Base-by-base conservation (phyloP, 1,139 yeast genomes). In the Blastobotrys ciferrii region DNA sequence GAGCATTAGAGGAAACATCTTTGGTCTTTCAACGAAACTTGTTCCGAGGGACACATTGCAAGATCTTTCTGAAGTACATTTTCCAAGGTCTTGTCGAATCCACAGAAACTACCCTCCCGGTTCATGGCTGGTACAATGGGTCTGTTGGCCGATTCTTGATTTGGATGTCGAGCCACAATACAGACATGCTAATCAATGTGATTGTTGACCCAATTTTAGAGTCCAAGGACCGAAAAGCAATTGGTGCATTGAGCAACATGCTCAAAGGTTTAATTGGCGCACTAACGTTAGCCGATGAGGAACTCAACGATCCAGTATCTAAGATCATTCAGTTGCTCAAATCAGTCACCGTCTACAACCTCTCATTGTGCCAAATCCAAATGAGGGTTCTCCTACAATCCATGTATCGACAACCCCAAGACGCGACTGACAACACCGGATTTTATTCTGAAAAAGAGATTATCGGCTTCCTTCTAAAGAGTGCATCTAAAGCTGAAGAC, bases 331-430 rank as follows among this genome's bases (percentile, higher is more conserved):
- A 45, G n/a, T 35, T 64, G 3, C 41, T 60, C 20, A 54, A 52
- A 13, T 38, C 43, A 1, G 65, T 71, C n/a, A 73, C 76, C 53
- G 81, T 77, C 46, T 80, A 80, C 61, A 81, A 78, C 57, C 58
- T 82, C 28, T 76, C 81, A 0, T 58, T 80, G 1, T 70, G 73
- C 46, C 87, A 82, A 58, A 61, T 80, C 17, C 60, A 80, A n/a
- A 60, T 73, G 48, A 67, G 67, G 31, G 52, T 62, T 13, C 33
- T 61, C 3, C 18, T 57, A 3, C 42, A 41, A 23, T 31, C 45
- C 5, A 30, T 47, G 20, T 33, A 38, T 41, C 12, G 46, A 30
- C 28, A 5, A 23, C 18, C 49, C 45, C 3, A 33, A 41, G 31
- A 14, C 42, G 1, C 36, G 37, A 4, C 9, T 19, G 14, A 18